Base-by-base conservation (phyloP, 2,329 filamentous ascomycete species). In the Fusarium austroafricanum region DNA sequence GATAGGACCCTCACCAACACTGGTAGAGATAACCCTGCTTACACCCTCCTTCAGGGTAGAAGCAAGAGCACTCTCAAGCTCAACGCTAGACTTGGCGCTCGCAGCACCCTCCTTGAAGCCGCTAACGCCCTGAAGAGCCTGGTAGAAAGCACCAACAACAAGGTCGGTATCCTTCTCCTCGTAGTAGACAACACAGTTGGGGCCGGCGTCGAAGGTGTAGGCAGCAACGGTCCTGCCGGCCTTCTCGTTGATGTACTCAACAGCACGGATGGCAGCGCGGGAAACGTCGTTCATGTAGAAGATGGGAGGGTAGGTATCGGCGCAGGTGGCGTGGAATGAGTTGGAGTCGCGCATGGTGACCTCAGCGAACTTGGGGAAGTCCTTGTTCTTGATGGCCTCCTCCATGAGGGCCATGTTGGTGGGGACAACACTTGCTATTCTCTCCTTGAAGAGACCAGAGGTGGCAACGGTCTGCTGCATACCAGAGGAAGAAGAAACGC, bases 221-320 rank as follows among this genome's bases (percentile, higher is more conserved):
- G 96, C 96, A 5, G 93, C 94, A 18, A 98, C 86, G 0, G 87
- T 90, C 81, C 89, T 90, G 54, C 93, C 94, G 6, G 92, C 93
- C 23, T 86, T 86, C 54, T 85, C 85, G 77, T 99, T 99, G 82
- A 98, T 92, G 71, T 90, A 87, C 82, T 99, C 94, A 29, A 97
- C 94, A 17, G 93, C 89, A 52, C 93, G 87, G 62, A 99, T 93
- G 8, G 95, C 94, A 2, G 95, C 93, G 37, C 92, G 86, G 20
- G 91, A 95, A 17, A 95, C 90, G 77, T 99, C 96, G 81, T 97
- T 99, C 86, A 99, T 90, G 84, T 99, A 99, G 81, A 97, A 97
- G 77, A 99, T 99, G 18, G 96, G 96, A 43, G 96, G 96, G 81
- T 93, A 94, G 3, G 96, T 98, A 78, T 99, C 96, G 73, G 96